Evolutionary conservation across 208 protist species (phyloP).

Genomic region (Trypanosoma platydactyli): DNA sequence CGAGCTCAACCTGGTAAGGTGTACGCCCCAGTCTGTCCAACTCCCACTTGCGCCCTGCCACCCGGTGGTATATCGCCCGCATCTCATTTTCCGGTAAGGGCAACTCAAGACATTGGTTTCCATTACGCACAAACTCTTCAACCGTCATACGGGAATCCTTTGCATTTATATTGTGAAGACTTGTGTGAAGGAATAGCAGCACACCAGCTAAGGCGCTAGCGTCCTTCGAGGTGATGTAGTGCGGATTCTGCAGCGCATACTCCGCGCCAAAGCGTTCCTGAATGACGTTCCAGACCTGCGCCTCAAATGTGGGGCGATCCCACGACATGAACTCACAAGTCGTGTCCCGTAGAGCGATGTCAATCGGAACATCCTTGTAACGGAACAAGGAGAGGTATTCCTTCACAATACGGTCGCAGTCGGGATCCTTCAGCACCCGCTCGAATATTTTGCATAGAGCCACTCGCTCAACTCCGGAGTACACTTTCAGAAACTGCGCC

Average conservation of each 20-base stretch:
- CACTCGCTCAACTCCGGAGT: slow-evolving; percentile 57
- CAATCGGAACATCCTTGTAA: slow-evolving; percentile 72
- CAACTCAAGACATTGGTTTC: slow-evolving; percentile 72
- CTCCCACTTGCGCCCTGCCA: slow-evolving; percentile 67
- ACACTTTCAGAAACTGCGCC: slow-evolving; percentile 72
- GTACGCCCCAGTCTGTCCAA: slow-evolving; percentile 72
- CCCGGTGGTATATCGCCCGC: slow-evolving; percentile 70
- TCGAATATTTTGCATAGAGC: slow-evolving; percentile 79
- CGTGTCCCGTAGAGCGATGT: slow-evolving; percentile 83
- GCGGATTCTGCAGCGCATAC: slow-evolving; percentile 77
- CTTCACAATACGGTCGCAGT: slow-evolving; percentile 46
- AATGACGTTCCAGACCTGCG: slow-evolving; percentile 80
- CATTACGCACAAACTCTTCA: slow-evolving; percentile 63
- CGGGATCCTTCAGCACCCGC: slow-evolving; percentile 59
- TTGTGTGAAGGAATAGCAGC: slow-evolving; percentile 88
- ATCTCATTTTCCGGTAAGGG: slow-evolving; percentile 64
- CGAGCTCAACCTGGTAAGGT: slow-evolving; percentile 61
- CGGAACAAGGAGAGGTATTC: slow-evolving; percentile 80
- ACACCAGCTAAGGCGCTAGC: slow-evolving; percentile 83
- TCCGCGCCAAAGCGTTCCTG: slow-evolving; percentile 74
- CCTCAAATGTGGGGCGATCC: slow-evolving; percentile 88
- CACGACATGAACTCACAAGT: slow-evolving; percentile 89
- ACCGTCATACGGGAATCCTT: slow-evolving; percentile 51
- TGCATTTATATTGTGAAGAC: slow-evolving; percentile 73
- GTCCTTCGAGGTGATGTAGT: slow-evolving; percentile 60